These are phyloP conservation scores for Conoideocrella luteorostrata DNA, from an alignment of 2,329 filamentous ascomycete species.

Conservation along the genomic window DNA sequence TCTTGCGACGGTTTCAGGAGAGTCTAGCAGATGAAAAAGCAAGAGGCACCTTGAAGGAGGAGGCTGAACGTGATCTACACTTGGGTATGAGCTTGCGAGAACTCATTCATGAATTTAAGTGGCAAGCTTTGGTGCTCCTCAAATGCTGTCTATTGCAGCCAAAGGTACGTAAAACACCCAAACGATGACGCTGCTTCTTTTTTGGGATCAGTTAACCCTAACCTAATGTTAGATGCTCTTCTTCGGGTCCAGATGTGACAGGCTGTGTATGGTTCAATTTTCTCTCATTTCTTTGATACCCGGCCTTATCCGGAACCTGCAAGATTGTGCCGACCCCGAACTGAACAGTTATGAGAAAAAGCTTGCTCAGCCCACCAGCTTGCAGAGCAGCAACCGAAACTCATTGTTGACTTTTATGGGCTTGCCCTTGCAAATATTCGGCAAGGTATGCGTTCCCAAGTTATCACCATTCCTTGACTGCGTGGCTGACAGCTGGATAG, in stretches of 20 bases:
- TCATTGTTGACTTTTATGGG: constrained; percentile 94
- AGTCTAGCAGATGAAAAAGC: constrained; percentile 66
- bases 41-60: constrained; percentile 51
- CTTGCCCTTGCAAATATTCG: constrained; percentile 88
- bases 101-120: constrained; percentile 88
- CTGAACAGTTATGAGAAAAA: constrained; percentile 76
- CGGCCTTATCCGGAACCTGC: constrained; percentile 81
- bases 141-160: constrained; percentile 92
- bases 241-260: constrained; percentile 93
- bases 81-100: constrained; percentile 84
- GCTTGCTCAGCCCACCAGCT: constrained; percentile 69
- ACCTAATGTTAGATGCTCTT: constrained; percentile 73
- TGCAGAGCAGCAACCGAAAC: constrained; percentile 84
- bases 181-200: too few species aligned
- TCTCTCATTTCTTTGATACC: constrained; percentile 93
- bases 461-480: too few species aligned
- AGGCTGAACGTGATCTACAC: constrained; percentile 76
- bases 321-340: constrained; percentile 92
- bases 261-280: constrained; percentile 97
- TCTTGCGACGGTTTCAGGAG: constrained; percentile 84
- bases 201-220: background rate
- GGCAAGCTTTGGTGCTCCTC: constrained; percentile 87
- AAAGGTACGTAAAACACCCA: constrained; percentile 61
- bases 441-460: too few species aligned
- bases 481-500: too few species aligned